Conservation (phyloP, 2,329 filamentous ascomycete genomes). For the Orbilia javanica region DNA sequence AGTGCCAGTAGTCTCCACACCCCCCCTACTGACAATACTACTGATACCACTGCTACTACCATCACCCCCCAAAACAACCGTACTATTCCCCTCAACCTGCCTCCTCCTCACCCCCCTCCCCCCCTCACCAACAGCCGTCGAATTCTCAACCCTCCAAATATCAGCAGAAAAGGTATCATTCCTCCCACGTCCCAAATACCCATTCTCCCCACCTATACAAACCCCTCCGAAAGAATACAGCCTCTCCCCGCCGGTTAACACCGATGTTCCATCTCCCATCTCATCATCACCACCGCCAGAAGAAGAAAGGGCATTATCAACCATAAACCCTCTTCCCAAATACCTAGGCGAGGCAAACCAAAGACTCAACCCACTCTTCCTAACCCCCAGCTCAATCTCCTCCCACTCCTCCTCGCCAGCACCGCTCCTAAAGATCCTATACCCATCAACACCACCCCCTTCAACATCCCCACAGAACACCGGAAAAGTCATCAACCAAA, state of each 20-base stretch:
- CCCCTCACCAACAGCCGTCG: background rate
- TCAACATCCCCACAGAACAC: background rate
- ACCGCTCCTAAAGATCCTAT: constrained; percentile 11
- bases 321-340: constrained; percentile 35
- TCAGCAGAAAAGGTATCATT: constrained; percentile 50
- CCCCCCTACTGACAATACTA: background rate
- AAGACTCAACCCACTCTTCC: constrained; percentile 13
- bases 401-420: constrained; percentile 27
- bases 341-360: constrained; percentile 36
- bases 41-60: background rate
- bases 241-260: background rate
- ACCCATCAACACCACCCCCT: background rate
- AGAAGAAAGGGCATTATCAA: background rate
- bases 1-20: background rate
- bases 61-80: background rate
- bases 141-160: constrained; percentile 55
- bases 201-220: constrained; percentile 22
- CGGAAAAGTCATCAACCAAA: constrained; percentile 45
- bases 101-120: background rate
- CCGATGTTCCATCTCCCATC: background rate
- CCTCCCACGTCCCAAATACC: constrained; percentile 8
- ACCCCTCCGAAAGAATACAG: constrained; percentile 52
- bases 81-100: background rate
- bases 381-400: constrained; percentile 13
- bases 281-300: background rate